phyloP scores from a whole-genome alignment of 345 rosid species.

The Eucalyptus pumila region DNA sequence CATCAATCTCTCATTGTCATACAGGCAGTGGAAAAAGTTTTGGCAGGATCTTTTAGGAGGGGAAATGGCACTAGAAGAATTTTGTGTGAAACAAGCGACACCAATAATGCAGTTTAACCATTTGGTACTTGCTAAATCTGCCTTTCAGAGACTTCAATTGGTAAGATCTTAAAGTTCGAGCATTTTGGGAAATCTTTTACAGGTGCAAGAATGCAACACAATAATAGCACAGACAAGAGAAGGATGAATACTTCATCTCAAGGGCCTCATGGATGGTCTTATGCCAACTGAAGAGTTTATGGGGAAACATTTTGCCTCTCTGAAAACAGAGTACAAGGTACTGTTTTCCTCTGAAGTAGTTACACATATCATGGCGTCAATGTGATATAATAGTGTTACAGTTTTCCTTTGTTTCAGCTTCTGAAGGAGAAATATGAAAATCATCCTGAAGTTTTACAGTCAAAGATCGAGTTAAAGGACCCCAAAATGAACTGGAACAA shows the following conservation, averaged over 20 bases:
- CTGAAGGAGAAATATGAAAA: constrained; percentile 80
- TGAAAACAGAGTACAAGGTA: constrained; percentile 50
- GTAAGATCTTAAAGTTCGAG: not conserved
- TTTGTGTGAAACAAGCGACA: constrained; percentile 68
- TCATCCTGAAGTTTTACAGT: constrained; percentile 71
- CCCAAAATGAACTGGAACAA: constrained; percentile 69
- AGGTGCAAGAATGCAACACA: constrained; percentile 94
- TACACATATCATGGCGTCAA: not conserved
- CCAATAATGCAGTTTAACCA: constrained; percentile 79
- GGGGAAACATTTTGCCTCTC: constrained; percentile 67
- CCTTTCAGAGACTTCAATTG: not conserved
- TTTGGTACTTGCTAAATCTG: constrained; percentile 34
- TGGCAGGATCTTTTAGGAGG: constrained; percentile 90
- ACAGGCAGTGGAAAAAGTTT: constrained; percentile 92
- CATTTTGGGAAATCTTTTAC: constrained; percentile 3
- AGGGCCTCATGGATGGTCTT: constrained; percentile 93
- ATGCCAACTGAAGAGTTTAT: constrained; percentile 73
- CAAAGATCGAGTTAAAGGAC: constrained; percentile 62
- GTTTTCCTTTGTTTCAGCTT: constrained; percentile 39
- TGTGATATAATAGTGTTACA: not conserved
- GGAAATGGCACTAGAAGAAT: constrained; percentile 95
- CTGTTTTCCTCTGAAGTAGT: not conserved
- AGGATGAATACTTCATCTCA: constrained; percentile 53
- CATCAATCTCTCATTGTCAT: not conserved
- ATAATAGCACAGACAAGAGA: constrained; percentile 48